Percentiles rank a stretch among this genome's conserved stretches.
Evolutionary conservation across 2,329 filamentous ascomycete species (phyloP).

Genomic region (Xylariaceae sp.): DNA sequence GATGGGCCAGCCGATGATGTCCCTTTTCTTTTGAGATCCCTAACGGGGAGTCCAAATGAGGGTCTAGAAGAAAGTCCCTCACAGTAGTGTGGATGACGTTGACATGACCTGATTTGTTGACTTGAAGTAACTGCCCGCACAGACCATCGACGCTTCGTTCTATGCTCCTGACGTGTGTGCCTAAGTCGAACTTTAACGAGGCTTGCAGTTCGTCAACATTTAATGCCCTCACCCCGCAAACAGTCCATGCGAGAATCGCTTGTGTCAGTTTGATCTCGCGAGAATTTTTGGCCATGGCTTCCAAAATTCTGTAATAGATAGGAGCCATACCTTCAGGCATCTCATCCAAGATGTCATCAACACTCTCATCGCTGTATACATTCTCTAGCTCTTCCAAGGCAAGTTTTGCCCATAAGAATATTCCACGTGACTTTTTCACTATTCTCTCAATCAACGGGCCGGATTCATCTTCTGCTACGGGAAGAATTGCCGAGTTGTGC

Average conservation of each 20-base stretch:
- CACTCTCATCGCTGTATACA: conserved; percentile 4
- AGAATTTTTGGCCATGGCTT: conserved; percentile 3
- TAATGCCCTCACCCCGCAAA: conserved; percentile 4
- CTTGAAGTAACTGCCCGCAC: conserved; percentile 7
- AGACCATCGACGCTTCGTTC: conserved; percentile 4
- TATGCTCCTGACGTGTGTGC: conserved; percentile 1
- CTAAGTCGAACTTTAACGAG: conserved; percentile 4
- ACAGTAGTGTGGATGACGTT: conserved; percentile 6
- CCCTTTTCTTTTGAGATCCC: conserved; percentile 1
- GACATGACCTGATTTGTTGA: conserved; percentile 4
- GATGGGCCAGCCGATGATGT: conserved; percentile 3
- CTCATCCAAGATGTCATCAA: conserved; percentile 2
- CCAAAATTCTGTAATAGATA: conserved; percentile 2
- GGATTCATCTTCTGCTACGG: neutral
- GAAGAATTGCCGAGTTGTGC: neutral
- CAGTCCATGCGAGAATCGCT: conserved; percentile 4
- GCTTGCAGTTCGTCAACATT: conserved; percentile 4
- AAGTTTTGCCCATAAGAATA: conserved; percentile 6
- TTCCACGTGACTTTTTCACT: conserved; percentile 1
- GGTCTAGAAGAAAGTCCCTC: conserved; percentile 5
- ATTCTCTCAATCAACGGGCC: conserved; percentile 3
- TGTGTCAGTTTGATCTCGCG: conserved; percentile 8
- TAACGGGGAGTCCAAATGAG: conserved; percentile 2
- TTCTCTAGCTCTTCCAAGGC: conserved; percentile 5
- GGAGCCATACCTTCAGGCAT: conserved; percentile 4